Evolutionary conservation across 2,329 filamentous ascomycete species (phyloP).

Genomic region (Aspergillus ibericus): DNA sequence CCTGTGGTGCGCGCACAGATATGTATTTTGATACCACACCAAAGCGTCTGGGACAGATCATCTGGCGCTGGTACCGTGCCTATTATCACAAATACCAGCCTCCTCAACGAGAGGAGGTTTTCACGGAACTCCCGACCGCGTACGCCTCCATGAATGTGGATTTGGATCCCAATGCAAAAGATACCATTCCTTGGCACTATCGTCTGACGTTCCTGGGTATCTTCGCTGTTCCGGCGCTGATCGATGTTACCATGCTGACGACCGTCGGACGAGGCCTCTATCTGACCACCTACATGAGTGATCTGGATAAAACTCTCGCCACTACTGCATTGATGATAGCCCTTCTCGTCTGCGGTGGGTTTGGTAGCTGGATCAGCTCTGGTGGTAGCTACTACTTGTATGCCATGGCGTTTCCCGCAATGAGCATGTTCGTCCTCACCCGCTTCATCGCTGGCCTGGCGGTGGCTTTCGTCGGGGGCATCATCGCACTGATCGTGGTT

Average conservation of each 20-base stretch:
- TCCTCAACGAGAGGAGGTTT: constrained; percentile 11
- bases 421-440: constrained; percentile 55
- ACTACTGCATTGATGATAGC: constrained; percentile 60
- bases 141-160: constrained; percentile 56
- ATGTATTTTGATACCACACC: constrained; percentile 60
- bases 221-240: constrained; percentile 61
- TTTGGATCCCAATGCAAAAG: constrained; percentile 45
- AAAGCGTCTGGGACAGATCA: constrained; percentile 47
- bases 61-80: constrained; percentile 41
- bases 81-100: constrained; percentile 44
- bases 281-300: constrained; percentile 57
- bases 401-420: constrained; percentile 55
- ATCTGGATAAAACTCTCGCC: constrained; percentile 48
- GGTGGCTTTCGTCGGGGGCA: constrained; percentile 51
- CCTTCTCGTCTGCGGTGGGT: constrained; percentile 59
- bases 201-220: constrained; percentile 60
- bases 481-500: constrained; percentile 55
- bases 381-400: constrained; percentile 62
- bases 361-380: constrained; percentile 63
- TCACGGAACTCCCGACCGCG: constrained; percentile 48
- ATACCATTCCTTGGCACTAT: constrained; percentile 47
- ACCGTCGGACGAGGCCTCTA: constrained; percentile 61
- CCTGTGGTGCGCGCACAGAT: constrained; percentile 62
- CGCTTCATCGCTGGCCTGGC: constrained; percentile 51
- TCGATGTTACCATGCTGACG: constrained; percentile 60